Conservation (phyloP, 805 yeast species). For the Wickerhamomyces ciferrii region DNA sequence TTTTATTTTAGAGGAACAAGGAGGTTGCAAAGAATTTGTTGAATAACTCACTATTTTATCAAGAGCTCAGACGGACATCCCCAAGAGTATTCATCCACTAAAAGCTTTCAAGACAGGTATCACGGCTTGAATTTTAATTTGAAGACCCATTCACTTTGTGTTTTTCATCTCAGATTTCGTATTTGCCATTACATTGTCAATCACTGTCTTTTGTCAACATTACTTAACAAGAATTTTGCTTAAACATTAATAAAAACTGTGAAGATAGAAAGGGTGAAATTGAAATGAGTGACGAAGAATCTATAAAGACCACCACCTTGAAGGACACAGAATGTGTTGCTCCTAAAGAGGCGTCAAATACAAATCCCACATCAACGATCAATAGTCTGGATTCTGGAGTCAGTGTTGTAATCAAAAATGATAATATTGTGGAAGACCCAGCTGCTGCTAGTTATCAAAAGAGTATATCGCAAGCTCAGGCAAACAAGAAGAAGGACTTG, state of each 20-base stretch:
- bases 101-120: too few relatives aligned
- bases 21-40: background rate
- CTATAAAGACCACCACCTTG: background rate
- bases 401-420: background rate
- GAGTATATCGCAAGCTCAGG: background rate
- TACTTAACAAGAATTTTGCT: background rate
- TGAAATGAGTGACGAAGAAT: background rate
- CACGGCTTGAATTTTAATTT: too few relatives aligned
- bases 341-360: background rate
- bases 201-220: background rate
- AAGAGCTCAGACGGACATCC: too few relatives aligned
- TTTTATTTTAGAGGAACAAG: background rate
- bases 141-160: background rate
- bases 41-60: too few relatives aligned
- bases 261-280: background rate
- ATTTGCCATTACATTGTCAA: background rate
- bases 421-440: background rate
- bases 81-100: too few relatives aligned
- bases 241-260: background rate
- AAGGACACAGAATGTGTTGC: background rate
- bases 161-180: background rate
- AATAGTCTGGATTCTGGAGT: background rate
- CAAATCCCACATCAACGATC: background rate
- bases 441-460: background rate
- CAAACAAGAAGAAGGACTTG: conserved; percentile 15